Evolutionary conservation across 2,329 filamentous ascomycete species (phyloP).

Genomic region (Aureobasidium leucospermi): DNA sequence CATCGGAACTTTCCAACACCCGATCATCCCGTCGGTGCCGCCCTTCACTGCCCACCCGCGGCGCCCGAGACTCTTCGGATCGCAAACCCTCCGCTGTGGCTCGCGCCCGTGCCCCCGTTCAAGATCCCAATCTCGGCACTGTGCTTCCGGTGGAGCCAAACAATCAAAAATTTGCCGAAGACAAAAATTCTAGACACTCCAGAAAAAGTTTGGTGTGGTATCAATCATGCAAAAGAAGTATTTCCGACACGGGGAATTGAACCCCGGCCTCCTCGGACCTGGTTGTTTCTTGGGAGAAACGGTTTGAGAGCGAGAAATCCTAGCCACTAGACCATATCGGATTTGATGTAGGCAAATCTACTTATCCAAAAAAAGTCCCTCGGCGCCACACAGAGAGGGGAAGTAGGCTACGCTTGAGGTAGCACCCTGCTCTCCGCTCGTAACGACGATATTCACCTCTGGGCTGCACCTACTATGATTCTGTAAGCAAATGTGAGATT

Average conservation of each 20-base stretch:
- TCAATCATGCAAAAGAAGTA: not conserved
- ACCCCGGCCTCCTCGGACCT: constrained; percentile 13
- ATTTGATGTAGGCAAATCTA: not conserved
- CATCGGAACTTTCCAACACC: not conserved
- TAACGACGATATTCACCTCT: no score
- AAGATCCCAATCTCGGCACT: not conserved
- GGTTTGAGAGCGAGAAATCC: constrained; percentile 13
- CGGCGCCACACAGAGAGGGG: no score
- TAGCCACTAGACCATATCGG: constrained; percentile 15
- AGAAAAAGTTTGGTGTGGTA: not conserved
- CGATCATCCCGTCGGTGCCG: not conserved
- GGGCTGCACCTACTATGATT: no score
- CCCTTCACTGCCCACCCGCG: not conserved
- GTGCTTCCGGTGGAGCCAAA: not conserved
- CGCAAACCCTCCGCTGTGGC: not conserved
- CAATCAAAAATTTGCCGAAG: not conserved
- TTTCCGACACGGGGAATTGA: constrained; percentile 14
- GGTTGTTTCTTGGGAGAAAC: not conserved
- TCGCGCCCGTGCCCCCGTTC: not conserved
- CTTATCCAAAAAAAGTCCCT: not conserved
- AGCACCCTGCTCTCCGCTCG: no score
- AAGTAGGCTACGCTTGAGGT: no score
- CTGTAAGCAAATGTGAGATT: no score
- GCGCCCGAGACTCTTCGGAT: not conserved
- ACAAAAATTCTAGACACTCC: not conserved